These are phyloP conservation scores for Aspergillus awamori DNA, from an alignment of 2,329 filamentous ascomycete species.

Conservation along the genomic window DNA sequence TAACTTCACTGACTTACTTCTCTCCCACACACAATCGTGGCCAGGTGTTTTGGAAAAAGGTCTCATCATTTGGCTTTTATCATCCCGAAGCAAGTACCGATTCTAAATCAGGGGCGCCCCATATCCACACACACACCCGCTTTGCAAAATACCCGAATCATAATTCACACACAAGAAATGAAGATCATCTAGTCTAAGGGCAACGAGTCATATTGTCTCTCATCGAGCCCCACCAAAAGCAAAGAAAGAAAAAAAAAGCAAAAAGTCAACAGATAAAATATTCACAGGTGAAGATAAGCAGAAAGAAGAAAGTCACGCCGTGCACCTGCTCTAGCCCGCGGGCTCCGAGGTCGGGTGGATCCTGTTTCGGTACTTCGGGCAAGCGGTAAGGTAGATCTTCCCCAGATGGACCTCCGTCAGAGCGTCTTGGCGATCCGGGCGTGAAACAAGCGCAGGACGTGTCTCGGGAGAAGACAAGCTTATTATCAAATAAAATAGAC, in stretches of 20 bases:
- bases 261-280: slow-evolving; percentile 16
- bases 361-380: slow-evolving; percentile 2
- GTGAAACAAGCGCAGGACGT: neutral
- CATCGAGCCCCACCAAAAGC: slow-evolving; percentile 12
- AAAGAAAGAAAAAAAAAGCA: neutral
- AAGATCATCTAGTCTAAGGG: neutral
- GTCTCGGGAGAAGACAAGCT: neutral
- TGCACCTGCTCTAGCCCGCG: neutral
- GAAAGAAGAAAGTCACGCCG: slow-evolving; percentile 15
- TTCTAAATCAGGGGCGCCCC: slow-evolving; percentile 17
- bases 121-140: slow-evolving; percentile 11
- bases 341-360: neutral
- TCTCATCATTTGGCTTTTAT: slow-evolving; percentile 2
- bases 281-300: slow-evolving; percentile 25
- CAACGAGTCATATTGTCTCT: slow-evolving; percentile 22
- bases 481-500: slow-evolving; percentile 13
- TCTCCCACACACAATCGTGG: neutral
- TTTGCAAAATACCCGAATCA: slow-evolving; percentile 2
- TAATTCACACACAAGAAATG: slow-evolving; percentile 12
- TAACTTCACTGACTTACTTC: neutral
- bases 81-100: slow-evolving; percentile 2
- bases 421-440: slow-evolving; percentile 7
- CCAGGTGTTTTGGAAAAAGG: neutral
- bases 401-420: neutral
- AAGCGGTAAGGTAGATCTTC: neutral